Percentiles rank a stretch among this genome's conserved stretches.
Evolutionary conservation across 305 asterid species (phyloP).

Genomic region (Fraxinus dipetala): DNA sequence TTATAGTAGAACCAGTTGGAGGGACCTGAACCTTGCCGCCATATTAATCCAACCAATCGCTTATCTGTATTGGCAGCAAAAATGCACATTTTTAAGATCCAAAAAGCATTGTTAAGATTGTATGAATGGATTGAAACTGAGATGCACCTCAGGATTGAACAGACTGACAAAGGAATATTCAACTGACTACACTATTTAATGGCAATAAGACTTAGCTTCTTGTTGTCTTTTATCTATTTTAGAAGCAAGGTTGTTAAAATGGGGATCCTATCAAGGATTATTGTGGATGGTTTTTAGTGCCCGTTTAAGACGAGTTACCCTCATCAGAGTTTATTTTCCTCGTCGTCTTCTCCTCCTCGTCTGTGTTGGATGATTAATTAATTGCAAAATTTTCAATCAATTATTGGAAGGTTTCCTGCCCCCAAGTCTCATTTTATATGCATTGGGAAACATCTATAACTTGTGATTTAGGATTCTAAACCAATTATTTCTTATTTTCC

Average conservation of each 20-base stretch:
- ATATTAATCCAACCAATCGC: background rate
- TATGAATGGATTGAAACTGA: background rate
- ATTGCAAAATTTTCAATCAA: background rate
- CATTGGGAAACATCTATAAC: conserved; percentile 7
- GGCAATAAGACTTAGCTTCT: background rate
- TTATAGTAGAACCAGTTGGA: background rate
- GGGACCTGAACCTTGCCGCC: background rate
- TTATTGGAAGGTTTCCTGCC: background rate
- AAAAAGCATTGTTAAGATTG: background rate
- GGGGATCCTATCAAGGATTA: background rate
- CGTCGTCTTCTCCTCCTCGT: background rate
- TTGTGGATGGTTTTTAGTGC: background rate
- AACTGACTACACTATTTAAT: background rate
- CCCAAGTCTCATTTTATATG: background rate
- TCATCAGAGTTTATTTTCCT: background rate
- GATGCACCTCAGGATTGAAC: background rate
- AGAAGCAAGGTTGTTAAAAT: background rate
- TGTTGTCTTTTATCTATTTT: background rate
- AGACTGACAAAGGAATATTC: background rate
- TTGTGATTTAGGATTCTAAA: background rate
- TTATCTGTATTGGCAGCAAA: background rate
- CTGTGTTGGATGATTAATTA: background rate
- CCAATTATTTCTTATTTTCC: conserved; percentile 15
- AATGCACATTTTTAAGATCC: background rate
- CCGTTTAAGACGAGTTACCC: background rate